phyloP scores from a whole-genome alignment of 768 basidiomycete genomes.

The Russula brevipes region DNA sequence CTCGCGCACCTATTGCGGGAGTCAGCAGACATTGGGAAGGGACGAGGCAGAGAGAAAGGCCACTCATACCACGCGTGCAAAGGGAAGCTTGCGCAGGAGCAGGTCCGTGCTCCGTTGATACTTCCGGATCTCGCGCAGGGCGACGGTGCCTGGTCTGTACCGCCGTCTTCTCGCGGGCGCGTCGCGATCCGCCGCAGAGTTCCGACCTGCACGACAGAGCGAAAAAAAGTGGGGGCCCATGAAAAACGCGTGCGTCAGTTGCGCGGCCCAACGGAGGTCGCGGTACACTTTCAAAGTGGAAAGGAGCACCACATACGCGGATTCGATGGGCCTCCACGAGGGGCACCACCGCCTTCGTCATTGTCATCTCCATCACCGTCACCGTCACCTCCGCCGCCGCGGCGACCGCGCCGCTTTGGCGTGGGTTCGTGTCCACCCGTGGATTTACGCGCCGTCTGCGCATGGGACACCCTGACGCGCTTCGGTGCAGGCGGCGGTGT shows the following conservation, averaged over 20 bases:
- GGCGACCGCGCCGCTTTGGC: neutral
- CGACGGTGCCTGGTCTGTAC: slow-evolving; percentile 88
- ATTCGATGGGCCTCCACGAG: slow-evolving; percentile 17
- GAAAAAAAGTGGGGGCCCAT: neutral
- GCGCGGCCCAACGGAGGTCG: no score
- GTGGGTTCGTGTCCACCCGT: slow-evolving; percentile 47
- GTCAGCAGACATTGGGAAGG: neutral
- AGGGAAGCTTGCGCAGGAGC: slow-evolving; percentile 81
- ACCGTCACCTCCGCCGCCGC: neutral
- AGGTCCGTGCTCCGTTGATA: slow-evolving; percentile 94
- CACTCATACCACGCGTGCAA: slow-evolving; percentile 75
- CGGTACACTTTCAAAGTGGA: neutral
- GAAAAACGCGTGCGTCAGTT: slow-evolving; percentile 3
- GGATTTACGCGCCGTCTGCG: slow-evolving; percentile 74
- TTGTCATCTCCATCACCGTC: neutral
- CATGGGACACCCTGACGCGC: slow-evolving; percentile 37
- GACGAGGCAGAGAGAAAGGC: neutral
- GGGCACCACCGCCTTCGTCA: neutral
- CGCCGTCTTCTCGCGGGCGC: slow-evolving; percentile 36
- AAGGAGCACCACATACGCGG: slow-evolving; percentile 13
- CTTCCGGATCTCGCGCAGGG: slow-evolving; percentile 86
- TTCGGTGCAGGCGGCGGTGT: slow-evolving; percentile 41
- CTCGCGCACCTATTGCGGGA: slow-evolving; percentile 72
- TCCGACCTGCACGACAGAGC: neutral
- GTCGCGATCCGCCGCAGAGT: slow-evolving; percentile 35